A percentile compares a stretch with the other conserved stretches of the same genome.
Evolutionary conservation across 805 yeast genomes (phyloP).

Genomic region (Osmozyma mogii): DNA sequence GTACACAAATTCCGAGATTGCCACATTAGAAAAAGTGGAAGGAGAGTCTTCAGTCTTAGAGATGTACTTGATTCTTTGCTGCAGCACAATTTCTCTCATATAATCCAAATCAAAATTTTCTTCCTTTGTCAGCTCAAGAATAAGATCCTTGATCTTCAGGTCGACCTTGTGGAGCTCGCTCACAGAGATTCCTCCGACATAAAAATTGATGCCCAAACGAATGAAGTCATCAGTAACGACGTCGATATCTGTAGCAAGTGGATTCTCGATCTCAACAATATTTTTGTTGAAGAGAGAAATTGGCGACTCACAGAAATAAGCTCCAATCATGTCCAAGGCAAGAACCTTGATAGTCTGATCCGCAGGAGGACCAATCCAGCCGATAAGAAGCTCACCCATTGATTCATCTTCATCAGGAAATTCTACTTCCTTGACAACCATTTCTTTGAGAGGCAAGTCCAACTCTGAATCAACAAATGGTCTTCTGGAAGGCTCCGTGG

Average conservation of each 20-base stretch:
- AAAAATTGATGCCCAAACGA: constrained; percentile 49
- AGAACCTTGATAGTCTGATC: constrained; percentile 44
- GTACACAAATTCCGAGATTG: constrained; percentile 73
- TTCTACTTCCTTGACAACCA: constrained; percentile 44
- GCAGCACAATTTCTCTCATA: constrained; percentile 61
- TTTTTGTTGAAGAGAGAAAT: constrained; percentile 64
- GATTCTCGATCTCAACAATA: constrained; percentile 75
- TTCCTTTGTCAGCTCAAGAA: constrained; percentile 44
- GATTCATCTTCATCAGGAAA: constrained; percentile 90
- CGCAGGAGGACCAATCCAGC: constrained; percentile 78
- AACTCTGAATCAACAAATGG: constrained; percentile 73
- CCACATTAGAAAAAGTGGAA: constrained; percentile 51
- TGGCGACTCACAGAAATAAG: constrained; percentile 70
- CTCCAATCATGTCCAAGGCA: constrained; percentile 65
- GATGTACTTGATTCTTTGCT: constrained; percentile 52
- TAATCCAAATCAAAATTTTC: constrained; percentile 52
- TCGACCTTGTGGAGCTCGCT: constrained; percentile 50
- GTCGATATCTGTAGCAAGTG: constrained; percentile 65
- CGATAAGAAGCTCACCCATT: constrained; percentile 62
- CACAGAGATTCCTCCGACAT: constrained; percentile 70
- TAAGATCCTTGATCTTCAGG: constrained; percentile 38
- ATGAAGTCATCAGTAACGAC: constrained; percentile 70
- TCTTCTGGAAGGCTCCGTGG: constrained; percentile 31
- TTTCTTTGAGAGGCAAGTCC: constrained; percentile 34
- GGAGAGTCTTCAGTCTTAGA: constrained; percentile 58